These are phyloP conservation scores for Acanthochlamys bracteata DNA, from an alignment of 106 monocot genomes.

Conservation along the genomic window DNA sequence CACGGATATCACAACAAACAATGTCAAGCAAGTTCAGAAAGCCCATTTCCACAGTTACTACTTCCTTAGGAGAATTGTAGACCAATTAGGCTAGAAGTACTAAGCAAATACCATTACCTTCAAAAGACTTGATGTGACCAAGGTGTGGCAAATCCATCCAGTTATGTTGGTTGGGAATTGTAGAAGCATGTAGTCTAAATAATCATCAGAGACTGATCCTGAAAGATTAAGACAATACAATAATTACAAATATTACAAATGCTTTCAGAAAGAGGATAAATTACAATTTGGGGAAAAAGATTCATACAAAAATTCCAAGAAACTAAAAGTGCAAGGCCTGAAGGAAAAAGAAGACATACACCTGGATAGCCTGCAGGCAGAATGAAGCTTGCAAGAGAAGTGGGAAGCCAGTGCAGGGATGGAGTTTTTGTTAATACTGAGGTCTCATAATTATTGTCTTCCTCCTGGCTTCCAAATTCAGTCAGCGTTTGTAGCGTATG, in stretches of 20 bases:
- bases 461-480: conserved; percentile 9
- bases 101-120: conserved; percentile 60
- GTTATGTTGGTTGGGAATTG: conserved; percentile 96
- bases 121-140: conserved; percentile 89
- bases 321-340: not conserved
- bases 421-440: conserved; percentile 5
- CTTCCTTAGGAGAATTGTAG: no score
- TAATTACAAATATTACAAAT: not conserved
- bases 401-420: conserved; percentile 20
- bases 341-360: conserved; percentile 1
- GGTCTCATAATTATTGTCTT: conserved; percentile 19
- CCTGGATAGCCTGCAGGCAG: conserved; percentile 59
- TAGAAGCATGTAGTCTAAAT: conserved; percentile 81
- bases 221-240: conserved; percentile 2
- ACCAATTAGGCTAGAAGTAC: no score
- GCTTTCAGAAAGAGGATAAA: not conserved
- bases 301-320: not conserved
- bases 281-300: not conserved
- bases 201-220: conserved; percentile 96
- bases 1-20: no score
- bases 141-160: conserved; percentile 88
- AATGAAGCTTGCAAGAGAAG: conserved; percentile 30
- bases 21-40: no score
- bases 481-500: no score
- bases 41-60: no score